Evolutionary conservation across 306 rosid genomes (phyloP).

Genomic region (Prunus padus): DNA sequence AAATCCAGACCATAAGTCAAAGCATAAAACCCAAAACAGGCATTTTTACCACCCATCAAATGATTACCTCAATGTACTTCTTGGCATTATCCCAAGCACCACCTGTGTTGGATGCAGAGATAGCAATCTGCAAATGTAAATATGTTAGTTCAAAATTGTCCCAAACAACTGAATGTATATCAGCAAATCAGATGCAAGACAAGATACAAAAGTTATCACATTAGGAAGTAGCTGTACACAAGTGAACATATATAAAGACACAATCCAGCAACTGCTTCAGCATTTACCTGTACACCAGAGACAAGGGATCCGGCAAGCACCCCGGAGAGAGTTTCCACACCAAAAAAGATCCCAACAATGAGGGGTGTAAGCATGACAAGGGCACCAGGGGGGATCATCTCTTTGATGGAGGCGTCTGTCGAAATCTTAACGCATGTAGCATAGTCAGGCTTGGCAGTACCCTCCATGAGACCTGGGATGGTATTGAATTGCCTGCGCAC

Average conservation of each 20-base stretch:
- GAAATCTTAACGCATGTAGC: constrained; percentile 93
- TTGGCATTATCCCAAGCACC: constrained; percentile 99
- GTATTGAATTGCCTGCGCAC: constrained; percentile 90
- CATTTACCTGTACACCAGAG: constrained; percentile 86
- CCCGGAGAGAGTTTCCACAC: constrained; percentile 96
- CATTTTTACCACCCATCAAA: background rate
- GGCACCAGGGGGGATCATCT: constrained; percentile 97
- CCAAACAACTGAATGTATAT: background rate
- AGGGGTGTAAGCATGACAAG: constrained; percentile 98
- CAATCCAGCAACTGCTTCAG: background rate
- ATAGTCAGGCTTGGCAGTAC: constrained; percentile 88
- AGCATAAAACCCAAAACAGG: background rate
- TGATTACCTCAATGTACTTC: constrained; percentile 86
- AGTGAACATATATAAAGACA: background rate
- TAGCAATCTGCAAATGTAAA: constrained; percentile 57
- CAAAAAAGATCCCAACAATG: constrained; percentile 82
- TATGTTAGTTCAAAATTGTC: constrained; percentile 11
- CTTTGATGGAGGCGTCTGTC: constrained; percentile 90
- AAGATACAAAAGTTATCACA: background rate
- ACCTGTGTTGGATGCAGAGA: constrained; percentile 98
- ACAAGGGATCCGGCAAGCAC: constrained; percentile 92
- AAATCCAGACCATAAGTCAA: background rate
- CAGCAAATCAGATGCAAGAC: background rate
- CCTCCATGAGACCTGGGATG: constrained; percentile 95
- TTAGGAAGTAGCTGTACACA: background rate